These are phyloP conservation scores for Cyberlindnera petersonii DNA, from an alignment of 805 yeast genomes.

Conservation along the genomic window DNA sequence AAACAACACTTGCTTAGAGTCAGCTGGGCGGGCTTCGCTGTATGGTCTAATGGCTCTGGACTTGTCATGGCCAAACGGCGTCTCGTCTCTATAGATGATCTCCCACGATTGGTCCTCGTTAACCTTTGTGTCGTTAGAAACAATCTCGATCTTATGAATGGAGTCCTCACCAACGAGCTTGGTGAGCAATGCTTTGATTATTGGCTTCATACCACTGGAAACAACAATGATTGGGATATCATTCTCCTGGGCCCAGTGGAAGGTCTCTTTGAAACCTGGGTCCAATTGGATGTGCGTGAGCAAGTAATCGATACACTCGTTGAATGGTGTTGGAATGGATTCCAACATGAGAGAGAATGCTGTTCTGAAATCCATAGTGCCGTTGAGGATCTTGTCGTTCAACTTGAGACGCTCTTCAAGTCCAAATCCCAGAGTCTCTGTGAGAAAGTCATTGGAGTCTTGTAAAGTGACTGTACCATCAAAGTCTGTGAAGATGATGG, in stretches of 20 bases:
- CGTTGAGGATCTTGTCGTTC: slow-evolving; percentile 70
- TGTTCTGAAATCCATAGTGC: slow-evolving; percentile 65
- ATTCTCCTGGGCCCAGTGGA: slow-evolving; percentile 68
- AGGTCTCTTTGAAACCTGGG: slow-evolving; percentile 83
- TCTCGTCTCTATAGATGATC: slow-evolving; percentile 79
- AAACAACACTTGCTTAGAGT: slow-evolving; percentile 61
- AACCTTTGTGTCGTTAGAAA: slow-evolving; percentile 70
- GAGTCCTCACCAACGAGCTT: slow-evolving; percentile 77
- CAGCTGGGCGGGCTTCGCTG: slow-evolving; percentile 28
- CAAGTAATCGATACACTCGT: slow-evolving; percentile 72
- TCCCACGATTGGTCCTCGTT: slow-evolving; percentile 67
- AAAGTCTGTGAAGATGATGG: slow-evolving; percentile 94
- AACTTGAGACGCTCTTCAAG: slow-evolving; percentile 57
- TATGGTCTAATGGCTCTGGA: slow-evolving; percentile 64
- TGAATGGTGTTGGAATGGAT: slow-evolving; percentile 70
- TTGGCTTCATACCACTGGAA: slow-evolving; percentile 91
- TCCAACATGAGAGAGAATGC: slow-evolving; percentile 84
- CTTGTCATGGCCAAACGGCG: slow-evolving; percentile 94
- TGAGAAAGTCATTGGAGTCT: slow-evolving; percentile 89
- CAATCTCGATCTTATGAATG: slow-evolving; percentile 65
- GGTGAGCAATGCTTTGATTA: slow-evolving; percentile 72
- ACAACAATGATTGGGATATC: slow-evolving; percentile 83
- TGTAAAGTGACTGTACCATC: slow-evolving; percentile 97
- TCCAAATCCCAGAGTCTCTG: slow-evolving; percentile 89
- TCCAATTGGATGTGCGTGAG: slow-evolving; percentile 70